These are phyloP conservation scores for Diaporthe sp. DNA, from an alignment of 2,329 filamentous ascomycete genomes.

Conservation along the genomic window DNA sequence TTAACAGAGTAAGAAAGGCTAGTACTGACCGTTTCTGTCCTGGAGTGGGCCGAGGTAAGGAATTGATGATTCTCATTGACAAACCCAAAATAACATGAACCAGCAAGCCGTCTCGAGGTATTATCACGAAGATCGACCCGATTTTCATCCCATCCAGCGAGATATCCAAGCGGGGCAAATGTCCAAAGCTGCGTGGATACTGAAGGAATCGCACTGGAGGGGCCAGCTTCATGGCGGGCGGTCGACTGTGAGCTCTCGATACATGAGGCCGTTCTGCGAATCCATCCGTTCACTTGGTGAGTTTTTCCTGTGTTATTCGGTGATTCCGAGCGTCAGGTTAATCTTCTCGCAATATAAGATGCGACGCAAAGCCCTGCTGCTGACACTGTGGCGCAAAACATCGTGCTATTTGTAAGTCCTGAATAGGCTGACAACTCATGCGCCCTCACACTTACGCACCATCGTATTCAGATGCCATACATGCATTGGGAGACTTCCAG, in stretches of 20 bases:
- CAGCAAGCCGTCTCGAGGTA: background rate
- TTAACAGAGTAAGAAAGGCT: too few relatives aligned
- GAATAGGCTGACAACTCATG: too few relatives aligned
- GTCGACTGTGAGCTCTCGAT: background rate
- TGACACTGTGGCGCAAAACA: background rate
- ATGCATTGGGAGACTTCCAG: slow-evolving; percentile 13
- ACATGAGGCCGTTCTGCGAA: slow-evolving; percentile 15
- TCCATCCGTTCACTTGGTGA: background rate
- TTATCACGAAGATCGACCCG: background rate
- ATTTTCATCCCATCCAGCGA: background rate
- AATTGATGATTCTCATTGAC: too few relatives aligned
- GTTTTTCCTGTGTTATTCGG: accelerated
- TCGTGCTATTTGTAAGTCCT: background rate
- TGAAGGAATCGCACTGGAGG: slow-evolving; percentile 1
- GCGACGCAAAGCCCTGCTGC: background rate
- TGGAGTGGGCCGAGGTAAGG: slow-evolving; percentile 1
- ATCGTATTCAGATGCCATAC: background rate
- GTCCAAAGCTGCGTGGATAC: background rate
- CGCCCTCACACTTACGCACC: too few relatives aligned
- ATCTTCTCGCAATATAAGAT: background rate
- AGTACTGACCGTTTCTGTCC: too few relatives aligned
- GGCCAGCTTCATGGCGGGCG: background rate
- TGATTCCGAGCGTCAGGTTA: background rate
- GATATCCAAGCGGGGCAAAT: accelerated
- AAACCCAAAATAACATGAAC: background rate